Evolutionary conservation across 495 filamentous ascomycete species (phyloP).

Genomic region (Penicillium daleae): DNA sequence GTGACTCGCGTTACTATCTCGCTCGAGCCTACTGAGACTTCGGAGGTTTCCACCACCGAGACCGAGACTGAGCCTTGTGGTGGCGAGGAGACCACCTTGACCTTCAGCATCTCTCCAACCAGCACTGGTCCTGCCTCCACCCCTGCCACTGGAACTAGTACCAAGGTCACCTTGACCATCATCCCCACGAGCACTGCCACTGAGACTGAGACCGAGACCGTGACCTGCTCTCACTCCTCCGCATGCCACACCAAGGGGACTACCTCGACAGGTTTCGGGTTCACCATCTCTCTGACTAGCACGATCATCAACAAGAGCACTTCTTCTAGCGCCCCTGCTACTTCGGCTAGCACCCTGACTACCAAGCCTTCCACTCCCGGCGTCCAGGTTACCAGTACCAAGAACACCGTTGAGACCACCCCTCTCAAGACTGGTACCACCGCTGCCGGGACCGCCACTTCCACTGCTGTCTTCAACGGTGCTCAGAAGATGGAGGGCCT

Average conservation of each 20-base stretch:
- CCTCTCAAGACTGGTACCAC: not conserved
- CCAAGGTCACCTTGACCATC: not conserved
- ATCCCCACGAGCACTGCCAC: not conserved
- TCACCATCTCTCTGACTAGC: not conserved
- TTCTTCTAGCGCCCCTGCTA: not conserved
- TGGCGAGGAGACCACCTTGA: not conserved
- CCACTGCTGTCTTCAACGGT: not conserved
- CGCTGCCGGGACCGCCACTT: not conserved
- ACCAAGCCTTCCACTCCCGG: not conserved
- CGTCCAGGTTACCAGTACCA: not conserved
- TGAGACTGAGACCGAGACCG: not conserved
- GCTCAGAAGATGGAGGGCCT: not conserved
- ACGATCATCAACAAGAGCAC: not conserved
- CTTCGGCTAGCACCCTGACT: not conserved
- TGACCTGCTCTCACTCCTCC: not conserved
- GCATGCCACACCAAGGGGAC: not conserved
- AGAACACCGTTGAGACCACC: not conserved
- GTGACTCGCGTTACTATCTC: constrained; percentile 1
- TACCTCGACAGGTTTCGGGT: not conserved
- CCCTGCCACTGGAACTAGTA: not conserved
- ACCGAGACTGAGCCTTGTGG: constrained; percentile 9
- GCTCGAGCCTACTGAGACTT: not conserved
- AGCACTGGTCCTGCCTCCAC: not conserved
- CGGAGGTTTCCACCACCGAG: not conserved
- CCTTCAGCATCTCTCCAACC: not conserved